Conservation (phyloP, 129 eudicot species). For the Saussurea involucrata region DNA sequence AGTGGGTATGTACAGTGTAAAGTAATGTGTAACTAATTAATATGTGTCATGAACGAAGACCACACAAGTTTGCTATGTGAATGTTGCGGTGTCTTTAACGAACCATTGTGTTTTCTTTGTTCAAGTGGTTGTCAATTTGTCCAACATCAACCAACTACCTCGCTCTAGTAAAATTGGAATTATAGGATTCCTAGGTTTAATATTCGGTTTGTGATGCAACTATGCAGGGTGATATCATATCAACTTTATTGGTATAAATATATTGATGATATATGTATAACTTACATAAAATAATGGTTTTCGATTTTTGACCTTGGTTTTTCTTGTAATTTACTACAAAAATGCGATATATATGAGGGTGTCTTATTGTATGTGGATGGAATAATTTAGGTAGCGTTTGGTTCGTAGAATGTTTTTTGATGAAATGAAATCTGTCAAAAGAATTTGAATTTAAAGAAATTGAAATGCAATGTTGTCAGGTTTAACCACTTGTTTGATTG, state of each 20-base stretch:
- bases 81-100: constrained; percentile 18
- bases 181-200: neutral
- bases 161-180: neutral
- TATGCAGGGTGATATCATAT: neutral
- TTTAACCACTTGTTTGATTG: no score
- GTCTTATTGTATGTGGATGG: neutral
- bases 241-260: neutral
- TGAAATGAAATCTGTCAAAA: no score
- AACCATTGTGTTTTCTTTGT: constrained; percentile 28
- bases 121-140: neutral
- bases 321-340: neutral
- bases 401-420: no score
- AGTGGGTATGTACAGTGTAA: neutral
- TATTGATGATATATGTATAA: neutral
- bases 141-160: constrained; percentile 13
- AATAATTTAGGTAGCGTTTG: no score
- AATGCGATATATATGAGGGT: neutral
- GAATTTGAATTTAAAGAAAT: no score
- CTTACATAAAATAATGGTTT: neutral
- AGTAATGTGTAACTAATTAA: neutral
- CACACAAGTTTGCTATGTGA: constrained; percentile 13
- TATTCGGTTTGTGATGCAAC: neutral
- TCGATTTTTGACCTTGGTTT: neutral
- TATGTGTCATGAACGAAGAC: constrained; percentile 6
- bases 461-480: no score